Evolutionary conservation across 495 filamentous ascomycete species (phyloP), one percentile per base, ranked within the genome.

Genomic region (Penicillium robsamsonii): DNA sequence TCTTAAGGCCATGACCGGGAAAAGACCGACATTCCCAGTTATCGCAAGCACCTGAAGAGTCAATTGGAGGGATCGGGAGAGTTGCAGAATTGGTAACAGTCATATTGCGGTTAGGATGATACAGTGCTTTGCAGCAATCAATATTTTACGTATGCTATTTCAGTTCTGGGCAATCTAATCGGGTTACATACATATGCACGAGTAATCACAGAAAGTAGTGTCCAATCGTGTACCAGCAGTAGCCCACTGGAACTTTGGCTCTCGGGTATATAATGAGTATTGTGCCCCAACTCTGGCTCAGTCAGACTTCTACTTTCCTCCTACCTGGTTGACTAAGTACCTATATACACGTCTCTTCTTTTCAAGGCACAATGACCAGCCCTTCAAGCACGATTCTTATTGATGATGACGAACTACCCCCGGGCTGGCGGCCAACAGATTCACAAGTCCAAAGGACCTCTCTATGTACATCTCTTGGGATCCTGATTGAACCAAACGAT

Each of bases 11-110:
- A 43, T 43, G 41, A 43, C 18, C 11, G 18, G 38, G 38, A 18
- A 42, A 42, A 42, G n/a, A 42, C 38, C 38, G 38, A 42, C 15
- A 42, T 42, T 42, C 38, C 38, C 38, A 42, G 38, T n/a, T 42
- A 42, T 42, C n/a, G 38, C 38, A 42, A 42, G 38, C 15, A 42
- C 38, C 38, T 42, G 24, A 42, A 42, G 38, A 42, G n/a, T 18
- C 15, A 42, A 7, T 11, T 42, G 15, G n/a, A 42, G 12, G 38
- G n/a, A 42, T 42, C 38, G 38, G 38, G 38, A 42, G 12, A 42
- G 38, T 42, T 42, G 15, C 15, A 11, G 38, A 42, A 18, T 42
- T 42, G 2, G 38, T 42, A 7, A 18, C 15, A 15, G 17, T n/a
- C 38, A 1, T 42, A 42, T 42, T 17, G 15, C 38, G 38, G 12